A percentile compares a stretch with the other conserved stretches of the same genome.
phyloP scores from a whole-genome alignment of 176 grass and related monocot species.

The Zoysia japonica region DNA sequence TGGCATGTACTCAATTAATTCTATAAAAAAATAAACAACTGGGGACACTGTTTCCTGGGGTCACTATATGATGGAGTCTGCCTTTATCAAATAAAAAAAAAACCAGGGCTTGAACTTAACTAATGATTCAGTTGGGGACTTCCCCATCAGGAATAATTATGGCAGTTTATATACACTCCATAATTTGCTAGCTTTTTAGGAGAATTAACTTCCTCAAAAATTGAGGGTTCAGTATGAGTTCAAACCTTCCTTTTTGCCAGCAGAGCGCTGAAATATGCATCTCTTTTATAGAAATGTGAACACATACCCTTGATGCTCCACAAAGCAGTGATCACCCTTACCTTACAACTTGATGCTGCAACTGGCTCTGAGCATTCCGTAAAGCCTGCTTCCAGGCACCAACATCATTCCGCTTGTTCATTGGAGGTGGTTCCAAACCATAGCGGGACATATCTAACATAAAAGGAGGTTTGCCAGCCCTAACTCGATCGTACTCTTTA shows the following conservation, averaged over 20 bases:
- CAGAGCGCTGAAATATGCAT: background rate
- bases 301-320: background rate
- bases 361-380: slow-evolving; percentile 78
- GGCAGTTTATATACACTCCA: too few relatives aligned
- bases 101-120: too few relatives aligned
- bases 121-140: too few relatives aligned
- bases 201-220: background rate
- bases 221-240: background rate
- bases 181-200: background rate
- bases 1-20: too few relatives aligned
- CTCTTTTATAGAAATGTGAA: slow-evolving; percentile 14
- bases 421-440: slow-evolving; percentile 83
- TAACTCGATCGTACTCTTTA: slow-evolving; percentile 96
- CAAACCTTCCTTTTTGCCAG: background rate
- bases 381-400: slow-evolving; percentile 86
- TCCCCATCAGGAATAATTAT: too few relatives aligned
- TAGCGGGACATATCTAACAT: slow-evolving; percentile 96
- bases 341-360: slow-evolving; percentile 95
- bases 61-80: too few relatives aligned
- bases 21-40: too few relatives aligned
- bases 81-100: too few relatives aligned
- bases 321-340: slow-evolving; percentile 35
- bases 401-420: slow-evolving; percentile 84
- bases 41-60: too few relatives aligned
- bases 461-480: slow-evolving; percentile 85